Evolutionary conservation across 2,329 filamentous ascomycete species (phyloP).

Genomic region (Fusarium cicatricum): DNA sequence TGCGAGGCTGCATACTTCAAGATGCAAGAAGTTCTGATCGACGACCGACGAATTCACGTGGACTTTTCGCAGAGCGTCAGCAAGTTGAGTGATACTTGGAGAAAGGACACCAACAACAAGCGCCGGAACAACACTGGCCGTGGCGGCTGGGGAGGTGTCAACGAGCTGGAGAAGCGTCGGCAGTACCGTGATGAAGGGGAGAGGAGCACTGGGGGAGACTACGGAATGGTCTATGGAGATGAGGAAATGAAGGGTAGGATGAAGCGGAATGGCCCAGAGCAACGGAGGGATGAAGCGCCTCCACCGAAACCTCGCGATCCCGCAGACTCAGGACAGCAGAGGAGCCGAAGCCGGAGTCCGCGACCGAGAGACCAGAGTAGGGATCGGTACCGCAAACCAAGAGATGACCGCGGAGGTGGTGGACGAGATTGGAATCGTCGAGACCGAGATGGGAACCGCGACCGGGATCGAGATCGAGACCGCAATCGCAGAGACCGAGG

Average conservation of each 20-base stretch:
- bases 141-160: slow-evolving; percentile 91
- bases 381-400: slow-evolving; percentile 37
- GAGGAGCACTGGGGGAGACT: slow-evolving; percentile 57
- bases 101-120: slow-evolving; percentile 84
- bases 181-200: slow-evolving; percentile 82
- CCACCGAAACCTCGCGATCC: slow-evolving; percentile 11
- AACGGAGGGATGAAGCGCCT: slow-evolving; percentile 27
- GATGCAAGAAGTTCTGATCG: slow-evolving; percentile 97
- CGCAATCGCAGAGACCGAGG: slow-evolving; percentile 39
- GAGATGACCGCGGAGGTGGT: slow-evolving; percentile 39
- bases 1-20: slow-evolving; percentile 98
- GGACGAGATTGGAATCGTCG: slow-evolving; percentile 40
- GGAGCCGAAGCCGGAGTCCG: slow-evolving; percentile 34
- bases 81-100: slow-evolving; percentile 89
- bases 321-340: slow-evolving; percentile 9
- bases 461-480: slow-evolving; percentile 43
- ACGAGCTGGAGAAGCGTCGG: slow-evolving; percentile 85
- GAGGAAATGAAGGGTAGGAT: slow-evolving; percentile 68
- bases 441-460: slow-evolving; percentile 40
- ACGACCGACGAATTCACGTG: slow-evolving; percentile 96
- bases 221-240: slow-evolving; percentile 84
- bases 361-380: slow-evolving; percentile 38
- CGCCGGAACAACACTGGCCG: slow-evolving; percentile 63
- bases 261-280: slow-evolving; percentile 49
- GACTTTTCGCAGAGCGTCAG: slow-evolving; percentile 97